These are phyloP conservation scores for Talaromyces funiculosus DNA, from an alignment of 2,329 filamentous ascomycete genomes.

Conservation along the genomic window DNA sequence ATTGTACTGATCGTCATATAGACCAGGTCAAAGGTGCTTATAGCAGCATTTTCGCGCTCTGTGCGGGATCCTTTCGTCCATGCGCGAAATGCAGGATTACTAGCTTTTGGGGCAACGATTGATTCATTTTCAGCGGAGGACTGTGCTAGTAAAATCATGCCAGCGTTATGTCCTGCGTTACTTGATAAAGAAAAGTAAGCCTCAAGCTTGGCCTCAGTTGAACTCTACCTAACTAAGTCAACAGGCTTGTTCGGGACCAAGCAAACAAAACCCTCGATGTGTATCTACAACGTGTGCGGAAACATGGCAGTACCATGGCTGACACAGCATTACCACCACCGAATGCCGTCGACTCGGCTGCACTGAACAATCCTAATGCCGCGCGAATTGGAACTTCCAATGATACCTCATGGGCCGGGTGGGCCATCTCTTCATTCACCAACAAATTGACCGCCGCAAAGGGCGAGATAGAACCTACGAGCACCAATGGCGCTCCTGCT, in stretches of 20 bases:
- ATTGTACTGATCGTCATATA: slow-evolving; percentile 29
- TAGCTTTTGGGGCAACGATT: slow-evolving; percentile 77
- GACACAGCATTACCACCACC: slow-evolving; percentile 71
- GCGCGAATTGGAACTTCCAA: slow-evolving; percentile 76
- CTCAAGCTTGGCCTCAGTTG: background rate
- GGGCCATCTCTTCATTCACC: slow-evolving; percentile 97
- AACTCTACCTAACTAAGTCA: slow-evolving; percentile 1
- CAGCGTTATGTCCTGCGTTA: slow-evolving; percentile 73
- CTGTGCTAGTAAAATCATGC: slow-evolving; percentile 75
- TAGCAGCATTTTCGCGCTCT: slow-evolving; percentile 84
- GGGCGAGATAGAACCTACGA: slow-evolving; percentile 71
- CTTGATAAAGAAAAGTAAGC: slow-evolving; percentile 83
- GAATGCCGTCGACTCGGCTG: slow-evolving; percentile 40
- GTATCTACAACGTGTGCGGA: slow-evolving; percentile 76
- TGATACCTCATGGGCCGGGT: slow-evolving; percentile 77
- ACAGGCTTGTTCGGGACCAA: slow-evolving; percentile 73
- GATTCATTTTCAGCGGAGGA: slow-evolving; percentile 89
- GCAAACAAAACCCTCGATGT: slow-evolving; percentile 82
- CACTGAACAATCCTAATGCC: slow-evolving; percentile 35
- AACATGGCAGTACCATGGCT: slow-evolving; percentile 69
- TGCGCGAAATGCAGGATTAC: slow-evolving; percentile 78
- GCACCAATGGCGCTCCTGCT: slow-evolving; percentile 42
- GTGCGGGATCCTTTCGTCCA: slow-evolving; percentile 92
- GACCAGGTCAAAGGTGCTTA: slow-evolving; percentile 80
- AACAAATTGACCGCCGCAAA: slow-evolving; percentile 82